Conservation (phyloP, 2,329 filamentous ascomycete genomes). For the Ramularia endophylla region DNA sequence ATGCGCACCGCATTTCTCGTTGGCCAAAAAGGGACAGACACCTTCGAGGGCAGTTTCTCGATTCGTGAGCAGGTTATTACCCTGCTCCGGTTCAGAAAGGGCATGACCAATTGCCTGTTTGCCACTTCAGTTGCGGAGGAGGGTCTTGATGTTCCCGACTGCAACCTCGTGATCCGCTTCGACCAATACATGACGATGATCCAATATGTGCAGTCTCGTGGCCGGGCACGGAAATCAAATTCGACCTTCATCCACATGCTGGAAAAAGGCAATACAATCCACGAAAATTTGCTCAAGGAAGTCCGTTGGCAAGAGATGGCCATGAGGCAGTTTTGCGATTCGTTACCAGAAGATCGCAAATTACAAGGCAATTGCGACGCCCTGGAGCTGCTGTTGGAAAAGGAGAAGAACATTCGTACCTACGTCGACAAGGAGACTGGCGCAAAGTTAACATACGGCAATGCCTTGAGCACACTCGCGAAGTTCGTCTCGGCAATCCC, state of each 20-base stretch:
- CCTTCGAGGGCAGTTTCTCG: slow-evolving; percentile 55
- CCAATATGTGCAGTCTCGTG: slow-evolving; percentile 89
- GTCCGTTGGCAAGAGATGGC: slow-evolving; percentile 52
- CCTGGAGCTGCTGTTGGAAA: slow-evolving; percentile 50
- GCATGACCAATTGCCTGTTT: slow-evolving; percentile 56
- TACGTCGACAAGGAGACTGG: slow-evolving; percentile 62
- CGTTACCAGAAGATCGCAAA: slow-evolving; percentile 67
- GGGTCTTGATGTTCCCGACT: slow-evolving; percentile 60
- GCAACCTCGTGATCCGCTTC: slow-evolving; percentile 67
- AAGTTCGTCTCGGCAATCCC: slow-evolving; percentile 68
- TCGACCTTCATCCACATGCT: slow-evolving; percentile 84
- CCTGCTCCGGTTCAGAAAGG: slow-evolving; percentile 58
- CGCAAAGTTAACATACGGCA: slow-evolving; percentile 71
- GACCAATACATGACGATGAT: slow-evolving; percentile 87
- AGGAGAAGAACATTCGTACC: slow-evolving; percentile 43
- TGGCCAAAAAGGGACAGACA: slow-evolving; percentile 42
- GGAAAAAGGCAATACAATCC: slow-evolving; percentile 61
- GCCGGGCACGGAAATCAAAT: slow-evolving; percentile 69
- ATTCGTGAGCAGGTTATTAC: slow-evolving; percentile 69
- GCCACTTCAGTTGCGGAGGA: slow-evolving; percentile 61
- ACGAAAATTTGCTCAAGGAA: slow-evolving; percentile 53
- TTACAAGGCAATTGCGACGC: slow-evolving; percentile 56
- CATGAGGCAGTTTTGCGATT: slow-evolving; percentile 70
- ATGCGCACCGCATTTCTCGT: slow-evolving; percentile 61
- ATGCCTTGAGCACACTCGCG: slow-evolving; percentile 64